Percentiles rank a stretch among this genome's conserved stretches.
Evolutionary conservation across 495 filamentous ascomycete species (phyloP).

Genomic region (Penicillium mononematosum): DNA sequence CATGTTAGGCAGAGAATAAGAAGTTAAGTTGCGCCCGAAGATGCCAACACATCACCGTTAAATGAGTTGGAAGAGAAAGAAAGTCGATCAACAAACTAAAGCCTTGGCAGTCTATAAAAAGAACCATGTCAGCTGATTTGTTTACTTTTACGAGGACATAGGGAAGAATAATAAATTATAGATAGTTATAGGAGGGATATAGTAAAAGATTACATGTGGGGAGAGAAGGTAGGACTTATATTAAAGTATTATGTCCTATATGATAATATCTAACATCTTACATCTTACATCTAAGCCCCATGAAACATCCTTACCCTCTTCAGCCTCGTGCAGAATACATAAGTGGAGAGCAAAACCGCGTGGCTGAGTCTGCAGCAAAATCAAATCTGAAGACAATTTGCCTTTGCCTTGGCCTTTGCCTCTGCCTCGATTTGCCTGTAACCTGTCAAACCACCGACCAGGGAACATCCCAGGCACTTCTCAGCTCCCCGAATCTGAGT

Average conservation of each 20-base stretch:
- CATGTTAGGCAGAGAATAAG: conserved; percentile 5
- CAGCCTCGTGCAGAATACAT: too few relatives aligned
- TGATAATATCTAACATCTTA: too few relatives aligned
- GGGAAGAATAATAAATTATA: background rate
- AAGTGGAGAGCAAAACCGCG: too few relatives aligned
- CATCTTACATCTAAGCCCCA: too few relatives aligned
- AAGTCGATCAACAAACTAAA: conserved; percentile 1
- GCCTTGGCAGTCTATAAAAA: conserved; percentile 7
- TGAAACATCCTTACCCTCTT: too few relatives aligned
- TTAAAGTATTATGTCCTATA: too few relatives aligned
- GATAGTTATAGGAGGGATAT: background rate
- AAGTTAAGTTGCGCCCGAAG: conserved; percentile 3
- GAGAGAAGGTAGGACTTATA: too few relatives aligned
- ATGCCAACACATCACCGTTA: conserved; percentile 7
- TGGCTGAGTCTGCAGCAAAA: too few relatives aligned
- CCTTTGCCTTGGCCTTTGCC: background rate
- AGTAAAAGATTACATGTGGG: too few relatives aligned
- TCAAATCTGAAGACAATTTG: too few relatives aligned
- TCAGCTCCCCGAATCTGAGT: conserved; percentile 19
- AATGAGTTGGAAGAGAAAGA: background rate
- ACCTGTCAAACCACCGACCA: conserved; percentile 18
- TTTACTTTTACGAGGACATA: background rate
- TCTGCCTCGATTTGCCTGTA: background rate
- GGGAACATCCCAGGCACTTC: conserved; percentile 17
- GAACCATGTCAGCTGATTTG: background rate